Evolutionary conservation across 441 rosid genomes (phyloP).

Genomic region (Pelargonium cotyledonis): DNA sequence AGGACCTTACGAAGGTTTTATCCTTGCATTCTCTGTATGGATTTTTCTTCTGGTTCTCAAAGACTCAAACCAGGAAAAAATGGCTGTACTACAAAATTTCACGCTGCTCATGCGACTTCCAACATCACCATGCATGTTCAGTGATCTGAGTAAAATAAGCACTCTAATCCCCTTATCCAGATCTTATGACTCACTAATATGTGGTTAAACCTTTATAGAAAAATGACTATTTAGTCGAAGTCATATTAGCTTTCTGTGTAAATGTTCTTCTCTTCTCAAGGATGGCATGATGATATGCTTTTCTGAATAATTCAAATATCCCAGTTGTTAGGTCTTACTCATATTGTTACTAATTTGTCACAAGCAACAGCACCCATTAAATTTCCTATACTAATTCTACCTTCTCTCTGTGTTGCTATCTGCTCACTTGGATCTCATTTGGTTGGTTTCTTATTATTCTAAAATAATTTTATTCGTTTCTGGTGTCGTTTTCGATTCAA

Average conservation of each 20-base stretch:
- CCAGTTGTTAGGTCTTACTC: neutral
- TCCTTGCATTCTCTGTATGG: conserved; percentile 8
- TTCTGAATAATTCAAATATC: neutral
- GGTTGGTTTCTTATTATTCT: conserved; percentile 2
- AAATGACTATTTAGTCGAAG: neutral
- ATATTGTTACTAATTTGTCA: neutral
- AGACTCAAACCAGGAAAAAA: neutral
- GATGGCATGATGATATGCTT: neutral
- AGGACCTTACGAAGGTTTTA: conserved; percentile 3
- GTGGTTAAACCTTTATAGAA: conserved; percentile 3
- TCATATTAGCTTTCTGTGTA: neutral
- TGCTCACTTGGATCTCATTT: neutral
- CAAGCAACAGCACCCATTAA: neutral
- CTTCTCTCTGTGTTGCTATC: neutral
- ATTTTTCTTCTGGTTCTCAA: neutral
- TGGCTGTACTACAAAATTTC: neutral
- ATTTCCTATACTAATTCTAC: neutral
- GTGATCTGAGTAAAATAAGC: neutral
- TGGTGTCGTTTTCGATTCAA: neutral
- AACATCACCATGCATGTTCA: conserved; percentile 8
- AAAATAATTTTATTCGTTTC: neutral
- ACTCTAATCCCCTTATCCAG: neutral
- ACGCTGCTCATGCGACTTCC: conserved; percentile 2
- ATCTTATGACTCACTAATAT: neutral
- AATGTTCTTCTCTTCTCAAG: conserved; percentile 2